Percentiles rank a stretch among this genome's conserved stretches.
These are phyloP conservation scores for Neckera pumila DNA, from an alignment of 225 moss, liverwort and hornwort genomes.

Conservation along the genomic window DNA sequence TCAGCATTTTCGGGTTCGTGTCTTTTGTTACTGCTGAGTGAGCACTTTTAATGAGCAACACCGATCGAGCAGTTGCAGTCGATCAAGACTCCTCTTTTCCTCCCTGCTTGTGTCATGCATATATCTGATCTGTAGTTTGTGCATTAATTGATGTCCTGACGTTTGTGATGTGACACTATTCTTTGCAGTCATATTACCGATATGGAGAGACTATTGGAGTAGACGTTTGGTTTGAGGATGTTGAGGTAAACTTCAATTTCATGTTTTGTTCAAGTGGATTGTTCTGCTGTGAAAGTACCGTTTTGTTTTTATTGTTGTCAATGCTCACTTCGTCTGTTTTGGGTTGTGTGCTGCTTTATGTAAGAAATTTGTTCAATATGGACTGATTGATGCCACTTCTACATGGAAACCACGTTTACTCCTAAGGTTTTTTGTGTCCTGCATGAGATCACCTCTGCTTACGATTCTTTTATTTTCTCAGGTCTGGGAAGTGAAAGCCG, in stretches of 20 bases:
- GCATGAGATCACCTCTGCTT: background rate
- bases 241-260: conserved; percentile 50
- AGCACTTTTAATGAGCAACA: background rate
- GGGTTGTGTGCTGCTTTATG: background rate
- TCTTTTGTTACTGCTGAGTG: background rate
- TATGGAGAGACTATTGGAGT: conserved; percentile 75
- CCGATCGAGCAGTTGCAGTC: background rate
- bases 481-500: conserved; percentile 99
- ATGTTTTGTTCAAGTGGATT: background rate
- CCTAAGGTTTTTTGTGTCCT: background rate
- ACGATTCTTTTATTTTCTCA: conserved; percentile 4
- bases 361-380: background rate
- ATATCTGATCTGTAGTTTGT: background rate
- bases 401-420: background rate
- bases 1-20: background rate
- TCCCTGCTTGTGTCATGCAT: background rate
- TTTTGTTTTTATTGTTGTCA: background rate
- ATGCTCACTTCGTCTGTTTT: background rate
- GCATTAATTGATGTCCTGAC: background rate
- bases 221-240: conserved; percentile 98
- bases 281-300: background rate
- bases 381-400: background rate
- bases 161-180: background rate
- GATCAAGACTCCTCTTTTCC: background rate
- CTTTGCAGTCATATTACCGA: conserved; percentile 80